Base-by-base conservation (phyloP, 108 stramenopile species). In the Conticribra guillardii region DNA sequence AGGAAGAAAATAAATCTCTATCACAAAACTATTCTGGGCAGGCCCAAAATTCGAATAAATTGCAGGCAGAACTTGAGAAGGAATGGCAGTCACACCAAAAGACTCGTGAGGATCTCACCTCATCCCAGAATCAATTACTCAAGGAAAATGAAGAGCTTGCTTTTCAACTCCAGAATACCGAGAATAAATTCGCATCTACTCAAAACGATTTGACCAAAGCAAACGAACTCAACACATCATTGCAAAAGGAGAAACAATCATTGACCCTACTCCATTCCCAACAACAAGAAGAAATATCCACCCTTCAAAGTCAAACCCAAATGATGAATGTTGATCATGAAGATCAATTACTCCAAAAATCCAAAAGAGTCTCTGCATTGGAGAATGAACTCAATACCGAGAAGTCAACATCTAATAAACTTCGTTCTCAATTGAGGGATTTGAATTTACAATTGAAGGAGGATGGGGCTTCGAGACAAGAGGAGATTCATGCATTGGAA, bases 391-490 rank as follows among this genome's bases (percentile, higher is more conserved):
- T 74, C 24, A 67, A 54, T 1, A 47, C 48, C 2, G 75, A 68
- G 49, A 60, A 60, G 61, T 49, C 44, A n/a, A 55, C 30, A 19
- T 18, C 53, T 8, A 61, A 68, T 26, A 52, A 76, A 11, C 51
- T 76, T 29, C 59, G 60, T 3, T 24, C 31, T 22, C 53, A 69
- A 31, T 54, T 67, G 33, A 44, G 51, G 0, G 54, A 67, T 21
- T 58, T 75, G 65, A 64, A 67, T 26, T 15, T 61, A 17, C 34
- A 75, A 34, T 8, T 61, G 41, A 60, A 66, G 26, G 56, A 64
- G 23, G 50, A 61, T 60, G 54, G n/a, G 2, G 46, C 33, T 2
- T 52, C 45, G 54, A 54, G 30, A 45, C 32, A 56, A 32, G 67
- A 68, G 3, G 53, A 59, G 23, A 58, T 61, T 19, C 32, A 48